Conservation (phyloP, 331 rosid genomes). For the Stylosanthes scabra region DNA sequence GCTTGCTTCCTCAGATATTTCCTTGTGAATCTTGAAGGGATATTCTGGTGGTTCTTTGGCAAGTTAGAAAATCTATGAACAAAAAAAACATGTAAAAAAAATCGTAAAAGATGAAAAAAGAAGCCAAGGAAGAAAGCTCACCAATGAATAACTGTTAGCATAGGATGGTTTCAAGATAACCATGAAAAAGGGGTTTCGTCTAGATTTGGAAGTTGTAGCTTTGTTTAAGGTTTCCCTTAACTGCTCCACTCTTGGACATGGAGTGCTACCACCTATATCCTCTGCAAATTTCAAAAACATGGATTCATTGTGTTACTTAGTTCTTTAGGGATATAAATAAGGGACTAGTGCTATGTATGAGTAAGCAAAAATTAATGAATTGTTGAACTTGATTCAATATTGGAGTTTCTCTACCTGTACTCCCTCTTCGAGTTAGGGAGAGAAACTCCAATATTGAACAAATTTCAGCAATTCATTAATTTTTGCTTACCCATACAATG, state of each 20-base stretch:
- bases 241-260: not conserved
- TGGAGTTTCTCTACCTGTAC: no score
- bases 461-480: no score
- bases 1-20: not conserved
- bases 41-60: not conserved
- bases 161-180: conserved; percentile 13
- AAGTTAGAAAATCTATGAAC: conserved; percentile 9
- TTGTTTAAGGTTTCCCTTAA: not conserved
- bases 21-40: not conserved
- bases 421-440: no score
- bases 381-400: no score
- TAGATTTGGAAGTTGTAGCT: conserved; percentile 7
- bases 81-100: not conserved
- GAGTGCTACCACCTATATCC: not conserved
- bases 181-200: conserved; percentile 6
- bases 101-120: not conserved
- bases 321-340: no score
- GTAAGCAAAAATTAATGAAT: no score
- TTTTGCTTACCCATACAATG: no score
- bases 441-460: no score
- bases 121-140: conserved; percentile 19
- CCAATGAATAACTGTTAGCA: not conserved
- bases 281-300: not conserved
- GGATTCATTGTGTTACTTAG: no score
- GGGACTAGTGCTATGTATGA: no score